Conservation (phyloP, 495 filamentous ascomycete species). For the Daldinia concentrica region DNA sequence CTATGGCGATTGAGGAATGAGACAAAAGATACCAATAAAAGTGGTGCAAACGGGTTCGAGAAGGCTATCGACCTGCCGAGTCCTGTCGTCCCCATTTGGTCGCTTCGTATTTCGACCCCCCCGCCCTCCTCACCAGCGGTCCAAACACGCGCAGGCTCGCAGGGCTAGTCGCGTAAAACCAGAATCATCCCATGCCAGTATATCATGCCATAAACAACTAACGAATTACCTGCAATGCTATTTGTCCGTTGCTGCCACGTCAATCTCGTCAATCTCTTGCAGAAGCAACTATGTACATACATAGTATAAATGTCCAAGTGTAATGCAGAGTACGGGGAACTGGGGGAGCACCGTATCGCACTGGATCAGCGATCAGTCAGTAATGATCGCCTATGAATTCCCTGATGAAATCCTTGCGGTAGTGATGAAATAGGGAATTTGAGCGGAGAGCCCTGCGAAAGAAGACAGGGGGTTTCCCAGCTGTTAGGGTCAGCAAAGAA, state of each 20-base stretch:
- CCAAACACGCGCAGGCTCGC: slow-evolving; percentile 18
- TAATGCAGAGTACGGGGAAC: not conserved
- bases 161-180: slow-evolving; percentile 40
- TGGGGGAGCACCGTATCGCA: not conserved
- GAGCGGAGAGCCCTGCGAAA: slow-evolving; percentile 9
- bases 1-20: slow-evolving; percentile 29
- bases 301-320: not conserved
- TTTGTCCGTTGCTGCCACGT: slow-evolving; percentile 30
- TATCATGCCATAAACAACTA: slow-evolving; percentile 40
- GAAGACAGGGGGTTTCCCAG: slow-evolving; percentile 30
- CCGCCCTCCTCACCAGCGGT: slow-evolving; percentile 23
- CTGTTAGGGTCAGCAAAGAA: slow-evolving; percentile 24
- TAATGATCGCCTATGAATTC: slow-evolving; percentile 29
- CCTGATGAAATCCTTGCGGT: slow-evolving; percentile 33
- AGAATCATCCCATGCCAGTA: slow-evolving; percentile 41
- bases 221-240: slow-evolving; percentile 16
- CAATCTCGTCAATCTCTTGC: slow-evolving; percentile 31
- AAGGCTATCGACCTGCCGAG: slow-evolving; percentile 37
- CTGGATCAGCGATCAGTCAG: slow-evolving; percentile 19
- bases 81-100: slow-evolving; percentile 30
- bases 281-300: not conserved
- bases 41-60: slow-evolving; percentile 36
- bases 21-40: slow-evolving; percentile 38
- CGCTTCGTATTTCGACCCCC: slow-evolving; percentile 40
- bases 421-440: slow-evolving; percentile 23